A percentile compares a stretch with the other conserved stretches of the same genome.
Conservation (phyloP, 2,329 filamentous ascomycete genomes). For the Alternaria sp. region DNA sequence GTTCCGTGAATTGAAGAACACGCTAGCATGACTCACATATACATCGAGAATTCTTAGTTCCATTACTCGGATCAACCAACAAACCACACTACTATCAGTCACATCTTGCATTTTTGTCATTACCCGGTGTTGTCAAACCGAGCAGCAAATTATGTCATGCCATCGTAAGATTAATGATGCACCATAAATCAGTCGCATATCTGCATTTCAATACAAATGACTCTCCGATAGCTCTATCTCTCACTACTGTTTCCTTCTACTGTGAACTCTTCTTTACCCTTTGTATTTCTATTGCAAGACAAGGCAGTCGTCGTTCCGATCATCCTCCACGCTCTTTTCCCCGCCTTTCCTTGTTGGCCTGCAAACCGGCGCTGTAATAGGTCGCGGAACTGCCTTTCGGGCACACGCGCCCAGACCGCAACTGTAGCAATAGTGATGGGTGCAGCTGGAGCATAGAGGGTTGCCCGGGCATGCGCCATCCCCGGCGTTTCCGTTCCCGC, state of each 20-base stretch:
- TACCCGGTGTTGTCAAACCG: not conserved
- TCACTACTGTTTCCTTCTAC: not conserved
- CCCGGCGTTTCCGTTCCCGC: too few species aligned
- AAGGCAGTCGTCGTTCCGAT: not conserved
- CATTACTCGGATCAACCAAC: not conserved
- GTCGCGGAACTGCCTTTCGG: not conserved
- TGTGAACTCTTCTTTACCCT: not conserved
- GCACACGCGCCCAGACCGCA: not conserved
- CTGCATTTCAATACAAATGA: not conserved
- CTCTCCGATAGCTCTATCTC: not conserved
- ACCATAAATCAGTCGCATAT: not conserved
- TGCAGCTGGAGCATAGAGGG: too few species aligned
- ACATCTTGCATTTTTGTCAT: not conserved
- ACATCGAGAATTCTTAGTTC: not conserved
- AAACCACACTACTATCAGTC: not conserved
- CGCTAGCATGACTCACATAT: not conserved
- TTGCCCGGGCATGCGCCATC: too few species aligned
- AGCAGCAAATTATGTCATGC: not conserved
- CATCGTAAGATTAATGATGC: not conserved
- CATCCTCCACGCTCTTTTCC: not conserved
- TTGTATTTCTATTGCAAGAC: not conserved
- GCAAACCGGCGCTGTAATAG: not conserved
- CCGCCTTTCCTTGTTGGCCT: not conserved
- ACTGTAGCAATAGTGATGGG: not conserved
- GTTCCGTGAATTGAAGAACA: not conserved